phyloP scores from a whole-genome alignment of 305 asterid species.

The Fraxinus sp. region DNA sequence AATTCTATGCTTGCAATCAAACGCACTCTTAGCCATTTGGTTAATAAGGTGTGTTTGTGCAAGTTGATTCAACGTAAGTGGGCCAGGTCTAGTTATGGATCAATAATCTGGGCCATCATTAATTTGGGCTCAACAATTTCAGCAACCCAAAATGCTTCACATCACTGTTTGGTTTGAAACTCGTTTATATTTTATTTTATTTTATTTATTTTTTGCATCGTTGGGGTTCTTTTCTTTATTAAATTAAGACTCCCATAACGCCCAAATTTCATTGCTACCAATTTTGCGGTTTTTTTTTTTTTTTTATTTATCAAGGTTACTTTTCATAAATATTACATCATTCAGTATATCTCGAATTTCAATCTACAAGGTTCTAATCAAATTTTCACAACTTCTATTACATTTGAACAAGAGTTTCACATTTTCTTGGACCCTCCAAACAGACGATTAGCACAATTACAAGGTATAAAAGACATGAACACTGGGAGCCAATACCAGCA shows the following conservation, averaged over 20 bases:
- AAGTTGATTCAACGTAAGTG: no score
- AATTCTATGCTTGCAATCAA: no score
- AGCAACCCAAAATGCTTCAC: no score
- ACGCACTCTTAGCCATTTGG: neutral
- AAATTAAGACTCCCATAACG: neutral
- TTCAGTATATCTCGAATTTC: no score
- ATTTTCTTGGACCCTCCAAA: neutral
- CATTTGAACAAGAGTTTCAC: neutral
- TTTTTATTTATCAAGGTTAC: neutral
- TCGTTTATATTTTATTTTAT: no score
- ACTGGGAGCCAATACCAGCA: constrained; percentile 8
- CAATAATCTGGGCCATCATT: no score
- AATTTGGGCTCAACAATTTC: no score
- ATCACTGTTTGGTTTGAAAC: no score
- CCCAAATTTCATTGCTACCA: neutral
- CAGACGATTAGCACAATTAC: neutral
- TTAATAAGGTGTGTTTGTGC: no score
- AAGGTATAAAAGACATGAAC: constrained; percentile 5
- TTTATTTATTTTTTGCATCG: no score
- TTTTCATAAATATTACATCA: neutral
- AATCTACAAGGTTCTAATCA: neutral
- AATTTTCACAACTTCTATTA: neutral
- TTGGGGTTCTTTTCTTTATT: neutral
- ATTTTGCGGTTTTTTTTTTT: neutral
- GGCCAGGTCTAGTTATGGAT: no score